Conservation (phyloP, 805 yeast species). For the Ogataea neopini region DNA sequence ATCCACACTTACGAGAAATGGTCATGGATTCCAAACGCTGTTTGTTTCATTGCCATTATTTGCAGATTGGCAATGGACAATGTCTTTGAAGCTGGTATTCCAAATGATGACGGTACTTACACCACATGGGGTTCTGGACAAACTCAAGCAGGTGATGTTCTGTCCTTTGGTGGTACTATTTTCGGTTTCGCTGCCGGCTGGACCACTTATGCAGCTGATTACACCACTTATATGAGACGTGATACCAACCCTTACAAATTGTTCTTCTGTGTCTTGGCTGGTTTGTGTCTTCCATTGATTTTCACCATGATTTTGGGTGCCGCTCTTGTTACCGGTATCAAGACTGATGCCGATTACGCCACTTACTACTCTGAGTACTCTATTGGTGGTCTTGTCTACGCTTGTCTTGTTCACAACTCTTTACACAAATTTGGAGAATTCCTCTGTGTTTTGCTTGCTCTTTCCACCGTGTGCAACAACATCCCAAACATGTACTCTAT, state of each 20-base stretch:
- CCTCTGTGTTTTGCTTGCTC: conserved; percentile 79
- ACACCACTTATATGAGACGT: conserved; percentile 82
- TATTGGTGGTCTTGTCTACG: conserved; percentile 82
- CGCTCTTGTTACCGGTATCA: conserved; percentile 73
- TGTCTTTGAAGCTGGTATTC: conserved; percentile 56
- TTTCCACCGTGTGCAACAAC: conserved; percentile 88
- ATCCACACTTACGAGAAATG: conserved; percentile 83
- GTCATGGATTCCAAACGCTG: conserved; percentile 83
- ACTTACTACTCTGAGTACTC: conserved; percentile 53
- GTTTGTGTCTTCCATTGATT: conserved; percentile 66
- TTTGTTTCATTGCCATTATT: conserved; percentile 74
- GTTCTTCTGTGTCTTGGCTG: conserved; percentile 62
- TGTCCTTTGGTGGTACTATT: conserved; percentile 79
- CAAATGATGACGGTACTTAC: conserved; percentile 28
- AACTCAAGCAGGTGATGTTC: conserved; percentile 70
- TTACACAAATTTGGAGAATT: conserved; percentile 89
- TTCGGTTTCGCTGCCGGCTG: conserved; percentile 94
- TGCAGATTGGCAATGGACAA: conserved; percentile 71
- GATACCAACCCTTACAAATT: conserved; percentile 58
- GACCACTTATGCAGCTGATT: conserved; percentile 92
- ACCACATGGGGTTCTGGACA: conserved; percentile 51
- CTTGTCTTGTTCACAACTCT: conserved; percentile 74
- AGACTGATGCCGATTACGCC: conserved; percentile 45
- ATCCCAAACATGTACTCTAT: conserved; percentile 93
- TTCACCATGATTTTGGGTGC: conserved; percentile 84